Evolutionary conservation across 2,329 filamentous ascomycete species (phyloP), one percentile per base, ranked within the genome.

Genomic region (Diaporthe ilicicola): DNA sequence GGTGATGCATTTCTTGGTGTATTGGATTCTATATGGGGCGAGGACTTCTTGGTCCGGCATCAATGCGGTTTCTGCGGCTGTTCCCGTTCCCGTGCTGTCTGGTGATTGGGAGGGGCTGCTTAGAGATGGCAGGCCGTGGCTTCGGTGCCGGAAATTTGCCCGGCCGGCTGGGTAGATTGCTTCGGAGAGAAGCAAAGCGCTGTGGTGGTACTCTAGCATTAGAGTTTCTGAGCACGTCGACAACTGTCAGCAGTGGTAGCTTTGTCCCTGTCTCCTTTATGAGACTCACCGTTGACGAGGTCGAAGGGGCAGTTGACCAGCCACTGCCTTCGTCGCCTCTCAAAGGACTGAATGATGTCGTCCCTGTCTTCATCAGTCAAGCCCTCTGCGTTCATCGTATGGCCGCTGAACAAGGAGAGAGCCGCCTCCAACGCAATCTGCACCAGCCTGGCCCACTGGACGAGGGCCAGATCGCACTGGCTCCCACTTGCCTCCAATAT

Each of bases 191-290:
- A 72, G n/a, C 10, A 72, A n/a, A 5, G 67, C 19, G 5, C 29
- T 64, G 22, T 65, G 39, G 46, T 72, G 54, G n/a, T 72, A 72
- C 6, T 72, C 71, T 13, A 72, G 42, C 71, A 72, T 72, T 37
- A 72, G 39, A 22, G 50, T 34, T 29, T 67, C 71, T 72, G 42
- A 9, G 19, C 15, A n/a, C 22, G 6, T n/a, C 4, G 37, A 19
- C 12, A 2, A 24, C 8, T 6, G 13, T 68, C 17, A 68, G 65
- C 54, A 8, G 17, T 12, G 8, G 19, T 15, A 15, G 50, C 6
- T 24, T 34, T 39, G n/a, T 17, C 19, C 24, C n/a, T n/a, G 22
- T 7, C 62, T 29, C 34, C 10, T 13, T 39, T 4, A 2, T 1
- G 27, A 10, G 24, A 24, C 70, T 42, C 39, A 72, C 71, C 71